Percentiles rank a stretch among this genome's conserved stretches.
Evolutionary conservation across 768 basidiomycete genomes (phyloP).

Genomic region (Amanita subjunquillea): DNA sequence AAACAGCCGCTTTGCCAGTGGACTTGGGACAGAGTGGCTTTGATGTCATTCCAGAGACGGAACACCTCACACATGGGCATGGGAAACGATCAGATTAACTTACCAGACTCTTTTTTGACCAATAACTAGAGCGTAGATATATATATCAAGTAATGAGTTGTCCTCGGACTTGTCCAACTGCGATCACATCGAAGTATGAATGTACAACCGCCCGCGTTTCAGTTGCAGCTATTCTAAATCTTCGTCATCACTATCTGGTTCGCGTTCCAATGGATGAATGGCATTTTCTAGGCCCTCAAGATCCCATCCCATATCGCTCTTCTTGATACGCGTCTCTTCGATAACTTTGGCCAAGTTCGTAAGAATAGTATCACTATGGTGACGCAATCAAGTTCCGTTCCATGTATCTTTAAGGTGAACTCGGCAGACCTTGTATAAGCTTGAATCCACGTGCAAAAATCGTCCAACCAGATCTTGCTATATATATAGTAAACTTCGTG

Average conservation of each 20-base stretch:
- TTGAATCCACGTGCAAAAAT: slow-evolving; percentile 77
- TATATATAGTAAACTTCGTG: slow-evolving; percentile 88
- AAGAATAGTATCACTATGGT: slow-evolving; percentile 47
- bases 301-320: slow-evolving; percentile 56
- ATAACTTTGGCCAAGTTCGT: slow-evolving; percentile 34
- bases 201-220: too few relatives aligned
- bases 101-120: not conserved
- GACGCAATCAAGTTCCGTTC: not conserved
- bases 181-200: not conserved
- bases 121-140: not conserved
- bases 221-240: not conserved
- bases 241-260: slow-evolving; percentile 69
- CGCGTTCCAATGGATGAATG: slow-evolving; percentile 27
- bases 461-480: slow-evolving; percentile 79
- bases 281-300: slow-evolving; percentile 57
- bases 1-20: slow-evolving; percentile 74
- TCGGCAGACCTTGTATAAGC: slow-evolving; percentile 45
- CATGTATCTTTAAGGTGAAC: not conserved
- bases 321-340: slow-evolving; percentile 31
- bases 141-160: not conserved
- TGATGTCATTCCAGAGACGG: slow-evolving; percentile 62
- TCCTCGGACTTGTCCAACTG: not conserved
- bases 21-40: slow-evolving; percentile 78
- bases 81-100: slow-evolving; percentile 1
- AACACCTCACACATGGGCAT: slow-evolving; percentile 18